Evolutionary conservation across 345 rosid species (phyloP), one percentile per base, ranked within the genome.

Genomic region (Syzygium aqueum): DNA sequence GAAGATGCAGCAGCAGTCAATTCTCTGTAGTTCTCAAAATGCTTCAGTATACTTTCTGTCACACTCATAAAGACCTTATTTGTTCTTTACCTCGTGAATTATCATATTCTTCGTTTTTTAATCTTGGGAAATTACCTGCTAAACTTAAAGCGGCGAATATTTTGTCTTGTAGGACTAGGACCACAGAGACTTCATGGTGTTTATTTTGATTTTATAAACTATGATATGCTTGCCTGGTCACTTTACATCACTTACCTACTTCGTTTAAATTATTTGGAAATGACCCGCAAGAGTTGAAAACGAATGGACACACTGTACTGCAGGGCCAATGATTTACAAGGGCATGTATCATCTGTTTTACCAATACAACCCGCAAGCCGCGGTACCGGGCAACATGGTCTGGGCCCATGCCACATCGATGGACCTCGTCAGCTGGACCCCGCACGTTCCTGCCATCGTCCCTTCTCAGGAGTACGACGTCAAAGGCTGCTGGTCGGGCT

Each of bases 391-490:
- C 10, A 94, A 91, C 90, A 94, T 93, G 30, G 91, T 90, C 50
- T 93, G 95, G 96, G 96, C 93, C n/a, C 96, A 93, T 78, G 92
- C 96, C 3, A 90, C 91, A 9, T 93, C 96, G 2, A 91, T 40
- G 56, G 96, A 93, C 88, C 92, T 94, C 27, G 86, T 94, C 56
- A 93, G 93, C 51, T 93, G 96, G 95, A 54, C 53, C 30, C 84
- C 93, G 46, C 90, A 91, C 22, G 90, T 90, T 51, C 89, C 87
- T 6, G 92, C 96, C 52, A 88, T 93, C 27, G 85, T 49, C 67
- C 92, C 94, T 2, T 86, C 94, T 3, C 84, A 91, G 67, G 46
- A 87, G 16, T 90, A 87, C 8, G 96, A 94, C 14, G 53, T 82
- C 53, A 88, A 91, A 0, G 95, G 95, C 7, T 91, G 93, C 83